These are phyloP conservation scores for Mrakiaceae sp. DNA, from an alignment of 1,284 basidiomycete genomes.

Conservation along the genomic window DNA sequence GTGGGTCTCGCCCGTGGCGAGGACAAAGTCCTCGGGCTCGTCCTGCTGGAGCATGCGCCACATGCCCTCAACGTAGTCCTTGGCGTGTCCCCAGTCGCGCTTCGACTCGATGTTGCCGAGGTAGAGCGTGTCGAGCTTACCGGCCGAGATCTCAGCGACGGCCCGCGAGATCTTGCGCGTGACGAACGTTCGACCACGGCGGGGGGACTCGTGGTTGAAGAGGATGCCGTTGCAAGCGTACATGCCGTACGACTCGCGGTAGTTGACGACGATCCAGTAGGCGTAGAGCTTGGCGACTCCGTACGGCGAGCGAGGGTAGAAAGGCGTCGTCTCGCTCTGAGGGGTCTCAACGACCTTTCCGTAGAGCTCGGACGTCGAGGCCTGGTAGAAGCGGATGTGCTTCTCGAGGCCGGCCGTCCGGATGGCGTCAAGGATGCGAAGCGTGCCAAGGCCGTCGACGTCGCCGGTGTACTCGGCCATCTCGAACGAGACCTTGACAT, in stretches of 20 bases:
- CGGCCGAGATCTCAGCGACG: constrained; percentile 73
- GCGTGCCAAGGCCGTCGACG: constrained; percentile 79
- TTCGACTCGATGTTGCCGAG: constrained; percentile 75
- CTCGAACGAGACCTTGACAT: constrained; percentile 93
- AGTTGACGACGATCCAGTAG: constrained; percentile 77
- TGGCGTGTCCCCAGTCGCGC: constrained; percentile 88
- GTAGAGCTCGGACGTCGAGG: constrained; percentile 85
- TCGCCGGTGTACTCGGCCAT: constrained; percentile 92
- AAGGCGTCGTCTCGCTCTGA: constrained; percentile 81
- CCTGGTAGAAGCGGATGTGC: constrained; percentile 71
- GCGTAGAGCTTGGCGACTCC: constrained; percentile 70
- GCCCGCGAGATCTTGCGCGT: constrained; percentile 84
- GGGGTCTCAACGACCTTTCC: constrained; percentile 84
- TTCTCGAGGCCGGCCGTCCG: constrained; percentile 79
- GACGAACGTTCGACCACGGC: constrained; percentile 81
- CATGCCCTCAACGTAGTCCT: constrained; percentile 86
- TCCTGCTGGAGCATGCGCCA: constrained; percentile 86
- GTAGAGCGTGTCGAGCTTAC: constrained; percentile 75
- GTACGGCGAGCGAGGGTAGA: constrained; percentile 85
- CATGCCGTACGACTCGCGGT: constrained; percentile 84
- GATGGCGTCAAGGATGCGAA: constrained; percentile 82
- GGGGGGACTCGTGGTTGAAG: constrained; percentile 54
- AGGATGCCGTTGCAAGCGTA: constrained; percentile 51
- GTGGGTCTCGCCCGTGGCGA: constrained; percentile 86
- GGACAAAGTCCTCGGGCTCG: constrained; percentile 68